Base-by-base conservation (phyloP, 2,329 filamentous ascomycete species). In the Dactylella cylindrospora region DNA sequence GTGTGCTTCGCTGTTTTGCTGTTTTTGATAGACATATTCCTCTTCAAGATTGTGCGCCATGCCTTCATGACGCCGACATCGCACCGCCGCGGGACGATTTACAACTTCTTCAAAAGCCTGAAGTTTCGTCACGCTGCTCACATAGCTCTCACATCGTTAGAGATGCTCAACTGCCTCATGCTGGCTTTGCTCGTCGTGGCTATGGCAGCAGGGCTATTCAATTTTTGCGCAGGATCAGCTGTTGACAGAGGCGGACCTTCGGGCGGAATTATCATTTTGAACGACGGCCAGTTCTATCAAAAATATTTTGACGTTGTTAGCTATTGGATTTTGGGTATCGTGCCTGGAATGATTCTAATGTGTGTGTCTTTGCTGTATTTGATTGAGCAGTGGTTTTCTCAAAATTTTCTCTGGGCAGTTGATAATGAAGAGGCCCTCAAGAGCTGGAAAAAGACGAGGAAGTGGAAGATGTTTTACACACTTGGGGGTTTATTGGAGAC, bases 231-330 rank as follows among this genome's bases (percentile, higher is more conserved):
- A 55, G 70, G 74, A 29, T 71, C 72, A 2, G 73, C 70, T 7
- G 70, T 57, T 2, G 76, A 74, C 73, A 70, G 66, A 1, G 65
- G 69, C 3, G 68, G 61, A 8, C 57, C 57, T 0, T 36, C 38
- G 4, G 72, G 73, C 10, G 75, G 76, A 6, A 76, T 76, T 41
- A 70, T 77, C 23, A 74, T 77, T 40, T 71, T 74, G 32, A 68
- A 68, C 29, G 67, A 68, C 13, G 66, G 66, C 6, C 67, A 71
- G 39, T 71, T 70, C 4, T 71, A 71, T 3, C 49, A 35, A 5
- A 72, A 71, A 7, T 55, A 65, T 19, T 62, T 62, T 19, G 57
- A 62, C 40, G 60, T 69, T 5, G 29, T 40, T 17, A 41, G 31
- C 1, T 68, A 62, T 38, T 70, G 67, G 65, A 46, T 57, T 17